These are phyloP conservation scores for Acer saccharum DNA, from an alignment of 345 rosid genomes.

Conservation along the genomic window DNA sequence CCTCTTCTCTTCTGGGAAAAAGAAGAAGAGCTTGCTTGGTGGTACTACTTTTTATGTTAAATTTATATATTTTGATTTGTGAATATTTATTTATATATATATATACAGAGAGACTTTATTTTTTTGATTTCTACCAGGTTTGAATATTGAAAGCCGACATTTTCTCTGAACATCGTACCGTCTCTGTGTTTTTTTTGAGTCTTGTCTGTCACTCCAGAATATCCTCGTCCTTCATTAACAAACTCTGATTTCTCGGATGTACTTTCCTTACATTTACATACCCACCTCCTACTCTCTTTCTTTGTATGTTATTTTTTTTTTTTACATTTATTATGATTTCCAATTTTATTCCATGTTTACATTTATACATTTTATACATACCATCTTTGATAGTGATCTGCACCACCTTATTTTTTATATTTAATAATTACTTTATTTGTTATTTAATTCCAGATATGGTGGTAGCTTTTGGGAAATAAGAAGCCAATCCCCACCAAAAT, in stretches of 20 bases:
- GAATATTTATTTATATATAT: background rate
- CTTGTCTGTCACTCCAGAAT: conserved; percentile 9
- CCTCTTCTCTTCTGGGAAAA: background rate
- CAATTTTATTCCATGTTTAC: background rate
- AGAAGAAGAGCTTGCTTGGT: background rate
- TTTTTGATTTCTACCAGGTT: background rate
- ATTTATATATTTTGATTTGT: background rate
- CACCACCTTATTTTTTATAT: background rate
- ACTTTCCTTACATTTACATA: conserved; percentile 7
- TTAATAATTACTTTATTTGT: background rate
- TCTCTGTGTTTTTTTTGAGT: conserved; percentile 14
- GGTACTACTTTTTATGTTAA: background rate
- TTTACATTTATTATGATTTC: background rate
- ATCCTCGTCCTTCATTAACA: conserved; percentile 12
- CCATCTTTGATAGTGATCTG: conserved; percentile 22
- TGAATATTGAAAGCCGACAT: conserved; percentile 30
- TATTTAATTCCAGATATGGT: conserved; percentile 17
- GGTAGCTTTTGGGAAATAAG: conserved; percentile 2
- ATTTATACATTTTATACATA: no score
- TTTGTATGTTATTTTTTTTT: background rate
- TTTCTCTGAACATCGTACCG: conserved; percentile 47
- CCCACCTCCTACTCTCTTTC: conserved; percentile 15
- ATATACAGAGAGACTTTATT: background rate
- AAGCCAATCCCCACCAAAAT: background rate
- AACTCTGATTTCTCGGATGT: conserved; percentile 5